These are phyloP conservation scores for Sporisorium iseilematis-ciliati DNA, from an alignment of 1,284 basidiomycete genomes.

Conservation along the genomic window DNA sequence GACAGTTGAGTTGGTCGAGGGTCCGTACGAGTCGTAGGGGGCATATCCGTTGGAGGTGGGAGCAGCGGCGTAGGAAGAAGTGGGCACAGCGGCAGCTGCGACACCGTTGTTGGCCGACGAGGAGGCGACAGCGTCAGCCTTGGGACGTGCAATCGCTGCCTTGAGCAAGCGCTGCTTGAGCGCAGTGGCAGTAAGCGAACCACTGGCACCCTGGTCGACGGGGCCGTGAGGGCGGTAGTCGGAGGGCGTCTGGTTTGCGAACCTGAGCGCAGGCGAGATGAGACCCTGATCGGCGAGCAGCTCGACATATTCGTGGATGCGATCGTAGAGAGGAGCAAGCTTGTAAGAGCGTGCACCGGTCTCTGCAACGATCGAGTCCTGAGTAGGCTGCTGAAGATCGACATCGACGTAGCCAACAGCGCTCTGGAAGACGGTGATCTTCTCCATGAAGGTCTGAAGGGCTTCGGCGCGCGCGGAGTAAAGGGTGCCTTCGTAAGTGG, in stretches of 20 bases:
- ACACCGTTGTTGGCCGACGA: slow-evolving; percentile 8
- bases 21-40: slow-evolving; percentile 39
- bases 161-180: slow-evolving; percentile 54
- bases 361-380: slow-evolving; percentile 72
- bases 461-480: slow-evolving; percentile 90
- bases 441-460: slow-evolving; percentile 94
- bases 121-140: slow-evolving; percentile 24
- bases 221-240: slow-evolving; percentile 75
- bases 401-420: slow-evolving; percentile 88
- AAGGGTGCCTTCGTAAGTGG: slow-evolving; percentile 43
- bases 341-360: slow-evolving; percentile 80
- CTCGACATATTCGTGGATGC: slow-evolving; percentile 95
- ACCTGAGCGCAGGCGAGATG: slow-evolving; percentile 83
- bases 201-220: slow-evolving; percentile 18
- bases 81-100: slow-evolving; percentile 23
- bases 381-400: slow-evolving; percentile 76
- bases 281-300: slow-evolving; percentile 90
- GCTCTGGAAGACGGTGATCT: slow-evolving; percentile 91
- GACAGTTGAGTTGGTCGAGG: slow-evolving; percentile 6
- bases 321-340: slow-evolving; percentile 86
- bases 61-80: slow-evolving; percentile 33
- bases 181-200: slow-evolving; percentile 29
- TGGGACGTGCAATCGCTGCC: slow-evolving; percentile 53
- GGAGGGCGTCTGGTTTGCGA: slow-evolving; percentile 82
- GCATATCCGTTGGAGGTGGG: slow-evolving; percentile 41